Conservation (phyloP, 2,329 filamentous ascomycete species). For the Sporothrix mexicana region DNA sequence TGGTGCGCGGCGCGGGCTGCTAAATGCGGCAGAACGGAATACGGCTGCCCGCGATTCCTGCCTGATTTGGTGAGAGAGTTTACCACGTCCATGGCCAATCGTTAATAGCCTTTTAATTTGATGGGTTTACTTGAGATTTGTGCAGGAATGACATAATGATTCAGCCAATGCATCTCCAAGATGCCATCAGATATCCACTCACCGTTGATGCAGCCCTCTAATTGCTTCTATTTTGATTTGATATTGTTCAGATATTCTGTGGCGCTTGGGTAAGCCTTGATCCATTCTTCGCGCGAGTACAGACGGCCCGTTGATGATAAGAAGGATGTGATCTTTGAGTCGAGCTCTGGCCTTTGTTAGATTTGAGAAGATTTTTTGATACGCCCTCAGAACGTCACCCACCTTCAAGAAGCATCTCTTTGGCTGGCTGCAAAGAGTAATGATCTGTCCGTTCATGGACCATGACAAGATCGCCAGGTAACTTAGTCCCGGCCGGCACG, state of each 20-base stretch:
- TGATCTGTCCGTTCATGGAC: background rate
- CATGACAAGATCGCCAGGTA: background rate
- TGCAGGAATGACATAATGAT: background rate
- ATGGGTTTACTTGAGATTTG: background rate
- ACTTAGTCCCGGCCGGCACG: background rate
- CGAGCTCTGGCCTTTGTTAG: background rate
- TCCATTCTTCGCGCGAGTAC: background rate
- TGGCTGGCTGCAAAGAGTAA: background rate
- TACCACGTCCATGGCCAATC: too few relatives aligned
- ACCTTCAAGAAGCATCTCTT: background rate
- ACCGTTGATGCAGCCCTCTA: background rate
- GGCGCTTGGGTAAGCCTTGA: background rate
- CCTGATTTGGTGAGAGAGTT: background rate
- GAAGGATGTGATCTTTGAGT: background rate
- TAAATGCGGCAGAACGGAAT: slow-evolving; percentile 31
- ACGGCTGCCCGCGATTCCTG: slow-evolving; percentile 15
- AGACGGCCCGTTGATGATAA: background rate
- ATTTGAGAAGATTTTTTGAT: too few relatives aligned
- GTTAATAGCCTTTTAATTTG: background rate
- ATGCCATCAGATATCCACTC: too few relatives aligned
- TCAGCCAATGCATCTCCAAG: background rate
- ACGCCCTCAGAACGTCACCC: background rate
- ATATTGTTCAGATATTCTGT: background rate
- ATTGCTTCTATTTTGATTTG: background rate
- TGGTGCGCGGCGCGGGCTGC: slow-evolving; percentile 15